Base-by-base conservation (phyloP, 495 filamentous ascomycete species). In the Hamigera avellanea region DNA sequence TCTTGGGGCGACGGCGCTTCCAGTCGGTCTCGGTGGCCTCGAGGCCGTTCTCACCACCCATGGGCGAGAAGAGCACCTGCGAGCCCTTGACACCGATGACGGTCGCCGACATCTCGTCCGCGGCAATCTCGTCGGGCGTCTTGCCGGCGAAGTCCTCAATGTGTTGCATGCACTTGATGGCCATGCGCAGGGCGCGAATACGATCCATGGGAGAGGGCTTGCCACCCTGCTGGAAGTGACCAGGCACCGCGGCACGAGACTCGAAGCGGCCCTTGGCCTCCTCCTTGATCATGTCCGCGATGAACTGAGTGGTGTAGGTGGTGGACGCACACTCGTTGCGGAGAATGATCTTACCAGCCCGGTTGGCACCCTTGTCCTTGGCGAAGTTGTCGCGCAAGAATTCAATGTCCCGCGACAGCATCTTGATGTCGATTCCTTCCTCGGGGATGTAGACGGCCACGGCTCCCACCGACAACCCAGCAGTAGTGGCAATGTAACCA, bases 381-480 rank as follows among this genome's bases (percentile, higher is more conserved):
- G 73, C 68, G 55, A 99, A 99, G 39, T 80, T 79, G 14, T 88
- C 69, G 31, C 86, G 83, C 26, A 99, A 70, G 57, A 93, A 85
- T 23, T 84, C 76, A 50, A 99, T 95, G 48, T 99, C 93, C 13
- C 75, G 71, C 8, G 83, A 79, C 0, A 99, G 75, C 86, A 89
- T 99, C 41, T 86, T 81, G 37, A 99, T 75, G 52, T 82, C 81
- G 56, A 99, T 83, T 3, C 93, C 91, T 59, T 96, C 86, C 57
- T 99, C 93, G 4, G 93, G 93, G 10, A 88, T 95, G 60, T 99
- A 99, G 8, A 96, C 89, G 0, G 93, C 89, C n/a, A 83, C 69
- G 1, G 91, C 91, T 19, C 91, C 91, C 9, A 96, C 84, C 2
- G 80, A 75, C 14, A 96, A 73, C 17, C 88, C 91, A 28, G 83